These are phyloP conservation scores for Blastobotrys illinoisensis DNA, from an alignment of 1,139 yeast species.

Conservation along the genomic window DNA sequence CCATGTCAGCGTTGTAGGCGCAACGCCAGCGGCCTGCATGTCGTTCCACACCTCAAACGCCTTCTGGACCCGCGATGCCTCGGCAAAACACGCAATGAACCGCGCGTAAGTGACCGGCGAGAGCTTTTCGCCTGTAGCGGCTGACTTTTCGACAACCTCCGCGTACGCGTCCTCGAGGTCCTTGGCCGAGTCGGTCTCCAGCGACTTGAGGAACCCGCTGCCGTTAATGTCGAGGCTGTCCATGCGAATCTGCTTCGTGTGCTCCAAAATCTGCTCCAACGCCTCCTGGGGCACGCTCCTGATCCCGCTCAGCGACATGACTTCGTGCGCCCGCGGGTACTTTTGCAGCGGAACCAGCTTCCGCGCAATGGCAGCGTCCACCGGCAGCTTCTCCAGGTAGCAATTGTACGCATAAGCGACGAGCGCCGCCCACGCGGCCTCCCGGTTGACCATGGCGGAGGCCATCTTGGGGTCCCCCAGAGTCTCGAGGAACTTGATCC, in stretches of 20 bases:
- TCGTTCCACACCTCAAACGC: conserved; percentile 41
- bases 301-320: conserved; percentile 17
- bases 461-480: conserved; percentile 22
- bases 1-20: conserved; percentile 39
- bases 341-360: conserved; percentile 29
- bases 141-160: conserved; percentile 21
- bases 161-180: conserved; percentile 22
- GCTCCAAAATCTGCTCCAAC: conserved; percentile 14
- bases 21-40: conserved; percentile 29
- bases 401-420: conserved; percentile 28
- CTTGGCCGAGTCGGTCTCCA: conserved; percentile 24
- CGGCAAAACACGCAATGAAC: conserved; percentile 35
- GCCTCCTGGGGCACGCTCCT: conserved; percentile 10
- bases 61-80: conserved; percentile 25
- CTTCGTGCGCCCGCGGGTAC: conserved; percentile 24
- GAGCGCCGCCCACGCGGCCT: conserved; percentile 28
- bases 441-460: conserved; percentile 22
- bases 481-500: conserved; percentile 33
- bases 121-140: conserved; percentile 17
- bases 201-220: conserved; percentile 19
- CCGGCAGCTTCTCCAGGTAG: conserved; percentile 14
- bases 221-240: conserved; percentile 19
- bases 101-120: conserved; percentile 32
- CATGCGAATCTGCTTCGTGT: conserved; percentile 19
- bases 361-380: conserved; percentile 26